Base-by-base conservation (phyloP, 2,329 filamentous ascomycete genomes). In the Colletotrichum siamense region DNA sequence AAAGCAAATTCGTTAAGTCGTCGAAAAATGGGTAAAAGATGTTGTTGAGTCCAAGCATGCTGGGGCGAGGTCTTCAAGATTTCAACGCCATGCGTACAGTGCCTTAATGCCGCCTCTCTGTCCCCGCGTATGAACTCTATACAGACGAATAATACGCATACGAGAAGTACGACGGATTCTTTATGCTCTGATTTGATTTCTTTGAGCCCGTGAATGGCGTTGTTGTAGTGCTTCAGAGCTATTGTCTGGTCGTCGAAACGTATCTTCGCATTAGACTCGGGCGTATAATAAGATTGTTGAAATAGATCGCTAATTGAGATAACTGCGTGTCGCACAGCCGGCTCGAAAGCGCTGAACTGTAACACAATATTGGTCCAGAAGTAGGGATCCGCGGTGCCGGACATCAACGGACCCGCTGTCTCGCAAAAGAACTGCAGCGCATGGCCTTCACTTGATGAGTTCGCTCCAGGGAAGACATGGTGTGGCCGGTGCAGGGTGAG, bases 121-220 rank as follows among this genome's bases (percentile, higher is more conserved):
- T 73, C 64, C 16, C 57, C 69, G 12, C 62, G 88, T 70, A 91
- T 82, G 78, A 89, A 89, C 80, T 91, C 90, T 66, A 91, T 87
- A 77, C 89, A 89, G 18, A 89, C 87, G 74, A 91, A 90, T 22
- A 91, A 81, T 0, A 90, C 80, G 73, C 88, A 90, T 13, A 86
- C 86, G 3, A 89, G 82, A 18, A 91, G 79, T 1, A 83, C 83
- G 1, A 85, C 78, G 76, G 61, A 79, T 76, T 5, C 64, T 8
- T 78, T 66, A 26, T 76, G 69, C 8, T 44, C 49, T 1, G 69
- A 84, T 34, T 82, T 78, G 73, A 84, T 84, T 24, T 86, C 84
- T 59, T 86, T 77, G 39, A 90, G 77, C 28, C 85, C 84, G 1
- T 82, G 79, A 36, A 91, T 89, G 4, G 89, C 87, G 71, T 86